Base-by-base conservation (phyloP, 2,329 filamentous ascomycete genomes). In the Seiridium cupressi region DNA sequence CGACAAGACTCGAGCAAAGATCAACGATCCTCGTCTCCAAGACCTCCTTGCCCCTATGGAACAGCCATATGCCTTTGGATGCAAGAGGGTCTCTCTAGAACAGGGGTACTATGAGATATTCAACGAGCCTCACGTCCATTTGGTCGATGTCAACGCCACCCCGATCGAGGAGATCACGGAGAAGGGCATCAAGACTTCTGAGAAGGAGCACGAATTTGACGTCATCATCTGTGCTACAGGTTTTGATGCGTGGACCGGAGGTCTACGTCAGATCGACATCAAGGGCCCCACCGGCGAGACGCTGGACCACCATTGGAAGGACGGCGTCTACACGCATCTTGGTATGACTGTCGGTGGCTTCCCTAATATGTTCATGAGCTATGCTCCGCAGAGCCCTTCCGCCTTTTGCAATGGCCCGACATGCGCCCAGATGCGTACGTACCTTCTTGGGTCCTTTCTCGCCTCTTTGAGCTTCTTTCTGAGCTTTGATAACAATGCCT, bases 51-150 rank as follows among this genome's bases (percentile, higher is more conserved):
- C 82, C 0, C 84, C 84, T 0, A 64, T 74, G 5, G 68, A 79
- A 44, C 79, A 77, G 69, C 82, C 78, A 1, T 80, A 85, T 58
- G 78, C 73, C 35, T 87, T 83, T 65, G 84, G 81, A 5, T 73
- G 77, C 36, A 86, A 84, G 69, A 75, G 82, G 34, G 68, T 35
- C 8, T 58, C 63, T 2, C 58, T 66, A 18, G 63, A 66, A 40
- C 58, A 61, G 18, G 69, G 69, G 2, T 74, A 69, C 51, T 72
- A 69, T 46, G 71, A 73, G 47, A 61, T 67, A 1, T 73, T 68
- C 64, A 73, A 74, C 49, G 55, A 67, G 55, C 60, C 65, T 2
- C 70, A 74, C 36, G 70, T 74, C 7, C 35, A 67, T 4, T 61
- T 74, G 9, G 69, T 74, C 3, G 68, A 74, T 57, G 55, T 70